Evolutionary conservation across 441 rosid species (phyloP), one percentile per base, ranked within the genome.

Genomic region (Adansonia rubrostipa): DNA sequence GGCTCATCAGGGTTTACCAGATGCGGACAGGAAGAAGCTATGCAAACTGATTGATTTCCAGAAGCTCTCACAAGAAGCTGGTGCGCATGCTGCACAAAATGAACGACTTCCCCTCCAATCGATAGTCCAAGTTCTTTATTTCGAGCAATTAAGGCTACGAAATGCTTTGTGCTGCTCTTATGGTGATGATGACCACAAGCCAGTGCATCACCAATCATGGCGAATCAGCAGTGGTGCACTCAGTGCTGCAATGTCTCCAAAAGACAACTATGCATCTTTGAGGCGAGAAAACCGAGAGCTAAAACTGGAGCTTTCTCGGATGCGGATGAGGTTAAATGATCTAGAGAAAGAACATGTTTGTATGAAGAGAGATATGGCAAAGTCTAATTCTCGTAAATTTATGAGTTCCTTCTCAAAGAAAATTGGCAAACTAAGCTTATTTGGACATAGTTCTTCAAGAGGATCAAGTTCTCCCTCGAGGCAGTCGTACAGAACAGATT

Each of bases 31-130:
- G 89, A 92, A 92, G 88, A 91, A 83, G 86, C 87, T 94, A 3
- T 89, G 92, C 79, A 96, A 92, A 79, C 83, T 91, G 81, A 88
- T 94, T 0, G 98, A 96, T 84, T 96, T 92, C 85, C 98, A 96
- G 82, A 96, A 96, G 89, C 97, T 96, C 75, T 94, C 99, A 14
- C 97, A 89, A 84, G 99, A 96, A 77, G 98, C 97, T 1, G 98
- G 98, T 20, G 96, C 97, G 9, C 99, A 96, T 67, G 99, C 99
- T 56, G 97, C 99, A 0, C 97, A 96, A 75, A 96, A 96, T 67
- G 99, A 96, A 80, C 91, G 99, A 54, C 97, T 96, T 22, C 96
- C 99, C 58, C 96, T 96, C 77, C 99, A 96, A 79, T 92, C 99
- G 13, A 92, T 94, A 3, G 98, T 96, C 63, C 99, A 96, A 80